phyloP scores from a whole-genome alignment of 2,329 filamentous ascomycete species.

The Gaeumannomyces sp. region DNA sequence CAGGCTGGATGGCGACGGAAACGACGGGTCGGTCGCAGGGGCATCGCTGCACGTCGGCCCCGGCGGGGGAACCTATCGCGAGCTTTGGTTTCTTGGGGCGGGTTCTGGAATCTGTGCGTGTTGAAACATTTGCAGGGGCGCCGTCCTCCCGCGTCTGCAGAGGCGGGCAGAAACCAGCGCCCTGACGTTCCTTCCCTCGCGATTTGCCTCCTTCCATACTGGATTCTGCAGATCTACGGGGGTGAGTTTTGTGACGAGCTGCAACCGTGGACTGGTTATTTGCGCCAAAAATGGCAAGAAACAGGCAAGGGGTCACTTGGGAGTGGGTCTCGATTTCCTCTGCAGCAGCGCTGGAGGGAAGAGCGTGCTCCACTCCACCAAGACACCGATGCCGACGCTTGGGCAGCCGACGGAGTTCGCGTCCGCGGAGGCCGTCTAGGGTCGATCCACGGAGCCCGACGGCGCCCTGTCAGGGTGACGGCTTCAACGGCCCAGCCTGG shows the following conservation, averaged over 20 bases:
- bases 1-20: background rate
- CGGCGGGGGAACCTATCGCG: background rate
- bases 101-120: background rate
- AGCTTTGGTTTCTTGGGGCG: background rate
- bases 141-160: too few species aligned
- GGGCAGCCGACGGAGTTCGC: background rate
- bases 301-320: background rate
- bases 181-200: too few species aligned
- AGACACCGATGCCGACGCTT: background rate
- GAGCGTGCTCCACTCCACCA: too few species aligned
- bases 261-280: background rate
- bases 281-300: background rate
- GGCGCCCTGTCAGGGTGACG: background rate
- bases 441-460: background rate
- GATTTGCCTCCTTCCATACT: background rate
- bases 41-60: too few species aligned
- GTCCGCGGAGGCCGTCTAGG: background rate
- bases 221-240: too few species aligned
- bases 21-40: background rate
- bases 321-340: background rate
- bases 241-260: background rate
- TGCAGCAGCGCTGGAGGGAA: too few species aligned
- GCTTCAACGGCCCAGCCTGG: too few species aligned
- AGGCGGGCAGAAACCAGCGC: background rate
- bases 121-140: background rate